Evolutionary conservation across 2,329 filamentous ascomycete genomes (phyloP), one percentile per base, ranked within the genome.

Genomic region (Graphilbum sp.): DNA sequence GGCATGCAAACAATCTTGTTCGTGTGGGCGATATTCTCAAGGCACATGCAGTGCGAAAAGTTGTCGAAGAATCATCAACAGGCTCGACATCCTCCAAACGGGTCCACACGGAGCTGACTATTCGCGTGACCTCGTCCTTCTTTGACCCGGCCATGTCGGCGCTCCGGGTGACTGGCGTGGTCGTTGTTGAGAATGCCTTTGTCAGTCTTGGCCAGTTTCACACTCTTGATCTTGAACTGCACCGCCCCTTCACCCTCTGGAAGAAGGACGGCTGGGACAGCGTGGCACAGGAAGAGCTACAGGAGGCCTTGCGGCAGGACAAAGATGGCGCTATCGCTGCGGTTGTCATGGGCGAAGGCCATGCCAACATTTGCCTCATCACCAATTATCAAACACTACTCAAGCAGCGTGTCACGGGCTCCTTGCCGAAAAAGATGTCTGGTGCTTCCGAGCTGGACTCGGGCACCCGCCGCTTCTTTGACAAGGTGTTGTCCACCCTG

Each of bases 211-310:
- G 70, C 37, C 63, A 71, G 43, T 65, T 72, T 48, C 71, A 75
- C 50, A 74, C 70, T 2, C 63, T 75, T 46, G 88, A 95, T 47
- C 69, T 98, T 34, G 88, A 95, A 54, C 66, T 94, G 41, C 76
- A 90, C 50, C 72, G 87, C 32, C 78, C 86, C 36, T 96, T 96
- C 50, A 88, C 82, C 7, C 56, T 98, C 8, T 80, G 86, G 61
- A 96, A 96, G 60, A 70, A 72, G 30, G 62, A 74, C 9, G 78
- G 86, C 32, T 98, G 90, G 90, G 90, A 98, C 57, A 87, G 80
- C 47, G 76, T 98, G 11, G 83, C 87, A 4, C 63, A 79, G 35
- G 76, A 82, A 42, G 79, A 82, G 34, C 68, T 98, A 11, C 66
- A 72, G 40, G 84, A 94, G 54, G 79, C 86, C 1, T 68, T 88